A percentile compares a stretch with the other conserved stretches of the same genome.
Conservation (phyloP, 176 grass and related monocot genomes). For the Canna indica region DNA sequence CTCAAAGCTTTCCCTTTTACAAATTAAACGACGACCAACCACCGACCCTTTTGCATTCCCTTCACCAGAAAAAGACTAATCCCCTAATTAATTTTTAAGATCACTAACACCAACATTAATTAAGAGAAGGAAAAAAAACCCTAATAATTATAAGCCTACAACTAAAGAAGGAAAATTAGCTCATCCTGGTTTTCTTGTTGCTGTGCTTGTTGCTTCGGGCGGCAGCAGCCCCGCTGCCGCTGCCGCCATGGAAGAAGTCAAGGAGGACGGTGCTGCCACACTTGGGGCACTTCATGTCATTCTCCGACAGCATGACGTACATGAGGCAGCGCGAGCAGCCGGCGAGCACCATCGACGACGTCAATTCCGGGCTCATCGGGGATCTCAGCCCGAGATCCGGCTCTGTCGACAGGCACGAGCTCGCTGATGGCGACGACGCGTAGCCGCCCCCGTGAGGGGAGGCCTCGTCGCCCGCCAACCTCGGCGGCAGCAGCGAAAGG, state of each 20-base stretch:
- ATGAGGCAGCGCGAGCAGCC: conserved; percentile 62
- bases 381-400: conserved; percentile 28
- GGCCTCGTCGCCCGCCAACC: background rate
- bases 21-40: too few species aligned
- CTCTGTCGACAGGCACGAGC: conserved; percentile 66
- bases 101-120: too few species aligned
- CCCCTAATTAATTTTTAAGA: too few species aligned
- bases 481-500: background rate
- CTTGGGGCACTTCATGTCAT: conserved; percentile 37
- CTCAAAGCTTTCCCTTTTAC: too few species aligned
- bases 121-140: too few species aligned
- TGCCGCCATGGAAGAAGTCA: conserved; percentile 25
- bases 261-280: conserved; percentile 56
- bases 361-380: conserved; percentile 11
- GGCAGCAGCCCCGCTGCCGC: background rate
- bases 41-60: too few species aligned
- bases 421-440: conserved; percentile 14
- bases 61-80: too few species aligned
- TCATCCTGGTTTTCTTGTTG: conserved; percentile 17
- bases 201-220: background rate
- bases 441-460: background rate
- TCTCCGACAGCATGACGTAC: conserved; percentile 64
- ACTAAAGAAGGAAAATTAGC: too few species aligned
- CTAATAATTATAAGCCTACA: too few species aligned
- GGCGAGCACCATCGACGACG: conserved; percentile 52